These are phyloP conservation scores for Rosa rugosa DNA, from an alignment of 306 rosid species.

Conservation along the genomic window DNA sequence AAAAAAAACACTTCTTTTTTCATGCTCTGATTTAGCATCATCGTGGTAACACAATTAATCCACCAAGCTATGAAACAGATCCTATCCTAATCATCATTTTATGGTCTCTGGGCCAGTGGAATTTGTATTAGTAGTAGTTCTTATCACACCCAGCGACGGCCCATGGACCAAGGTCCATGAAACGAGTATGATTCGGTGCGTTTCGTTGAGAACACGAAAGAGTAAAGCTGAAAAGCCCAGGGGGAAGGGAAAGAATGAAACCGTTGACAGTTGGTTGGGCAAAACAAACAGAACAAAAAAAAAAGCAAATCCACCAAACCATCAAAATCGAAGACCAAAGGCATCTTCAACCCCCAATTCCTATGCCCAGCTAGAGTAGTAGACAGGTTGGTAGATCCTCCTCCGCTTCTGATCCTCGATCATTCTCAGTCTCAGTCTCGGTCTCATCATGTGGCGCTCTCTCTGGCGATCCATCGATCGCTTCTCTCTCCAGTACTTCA, in stretches of 20 bases:
- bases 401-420: background rate
- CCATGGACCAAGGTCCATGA: background rate
- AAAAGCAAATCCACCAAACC: background rate
- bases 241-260: too few species aligned
- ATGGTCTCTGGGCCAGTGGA: background rate
- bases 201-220: conserved; percentile 2
- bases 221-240: background rate
- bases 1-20: too few species aligned
- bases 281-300: background rate
- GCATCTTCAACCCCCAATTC: background rate
- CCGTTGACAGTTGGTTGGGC: conserved; percentile 6
- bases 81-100: background rate
- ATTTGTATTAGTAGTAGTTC: background rate
- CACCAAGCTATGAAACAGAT: too few species aligned
- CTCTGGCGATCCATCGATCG: conserved; percentile 85
- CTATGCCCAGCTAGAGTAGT: background rate
- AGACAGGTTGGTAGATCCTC: background rate
- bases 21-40: too few species aligned
- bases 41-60: too few species aligned
- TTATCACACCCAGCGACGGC: background rate
- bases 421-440: background rate
- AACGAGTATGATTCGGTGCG: background rate
- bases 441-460: conserved; percentile 53
- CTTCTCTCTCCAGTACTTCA: conserved; percentile 75
- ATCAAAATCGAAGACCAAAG: background rate